Conservation (phyloP, 1,139 yeast genomes). For the Taiozyma sp. region DNA sequence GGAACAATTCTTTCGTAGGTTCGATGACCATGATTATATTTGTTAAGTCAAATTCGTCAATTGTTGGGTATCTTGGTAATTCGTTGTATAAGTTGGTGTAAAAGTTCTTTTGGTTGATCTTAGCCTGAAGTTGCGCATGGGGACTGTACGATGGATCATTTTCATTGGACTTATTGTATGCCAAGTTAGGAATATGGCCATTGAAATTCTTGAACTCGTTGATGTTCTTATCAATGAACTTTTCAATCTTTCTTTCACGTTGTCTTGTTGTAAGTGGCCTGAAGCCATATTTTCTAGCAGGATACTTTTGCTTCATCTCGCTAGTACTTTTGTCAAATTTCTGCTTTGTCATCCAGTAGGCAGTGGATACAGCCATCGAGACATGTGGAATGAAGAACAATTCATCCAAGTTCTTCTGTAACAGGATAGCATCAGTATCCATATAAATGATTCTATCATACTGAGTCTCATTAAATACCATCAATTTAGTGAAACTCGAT, state of each 20-base stretch:
- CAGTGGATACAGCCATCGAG: constrained; percentile 30
- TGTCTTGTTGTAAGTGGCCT: constrained; percentile 12
- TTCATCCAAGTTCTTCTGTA: constrained; percentile 37
- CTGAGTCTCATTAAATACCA: constrained; percentile 44
- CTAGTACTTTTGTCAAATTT: constrained; percentile 2
- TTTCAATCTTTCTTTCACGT: constrained; percentile 6
- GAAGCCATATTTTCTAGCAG: constrained; percentile 9
- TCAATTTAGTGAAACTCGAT: constrained; percentile 50
- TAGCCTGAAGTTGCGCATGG: background rate
- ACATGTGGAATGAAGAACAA: constrained; percentile 41
- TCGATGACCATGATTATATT: constrained; percentile 23
- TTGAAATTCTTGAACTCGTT: background rate
- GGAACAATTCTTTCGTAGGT: constrained; percentile 13
- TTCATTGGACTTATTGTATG: background rate
- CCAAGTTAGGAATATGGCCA: background rate
- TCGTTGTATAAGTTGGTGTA: constrained; percentile 17
- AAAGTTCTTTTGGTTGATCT: constrained; percentile 12
- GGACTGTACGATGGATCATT: background rate
- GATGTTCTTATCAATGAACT: constrained; percentile 5
- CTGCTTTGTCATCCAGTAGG: constrained; percentile 25
- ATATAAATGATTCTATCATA: constrained; percentile 43
- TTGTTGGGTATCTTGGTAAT: constrained; percentile 12
- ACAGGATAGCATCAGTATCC: constrained; percentile 35
- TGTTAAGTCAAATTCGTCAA: constrained; percentile 16
- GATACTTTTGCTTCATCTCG: constrained; percentile 4